These are phyloP conservation scores for Sclerospora graminicola DNA, from an alignment of 352 stramenopile species.

Conservation along the genomic window DNA sequence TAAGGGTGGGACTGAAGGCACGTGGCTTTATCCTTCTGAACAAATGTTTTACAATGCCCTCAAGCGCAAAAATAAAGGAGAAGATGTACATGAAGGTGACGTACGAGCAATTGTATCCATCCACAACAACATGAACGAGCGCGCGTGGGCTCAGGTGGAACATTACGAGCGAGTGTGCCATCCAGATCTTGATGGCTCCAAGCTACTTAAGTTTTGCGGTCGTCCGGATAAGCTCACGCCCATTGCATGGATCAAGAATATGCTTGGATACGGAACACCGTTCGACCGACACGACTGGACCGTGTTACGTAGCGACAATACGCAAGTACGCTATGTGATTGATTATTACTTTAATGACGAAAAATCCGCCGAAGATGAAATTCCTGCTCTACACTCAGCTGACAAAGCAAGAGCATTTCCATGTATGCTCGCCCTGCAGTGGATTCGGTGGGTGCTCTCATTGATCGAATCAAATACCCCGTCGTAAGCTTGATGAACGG, in stretches of 20 bases:
- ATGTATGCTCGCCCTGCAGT: constrained; percentile 82
- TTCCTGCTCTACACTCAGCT: constrained; percentile 76
- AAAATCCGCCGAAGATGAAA: constrained; percentile 61
- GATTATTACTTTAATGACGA: constrained; percentile 97
- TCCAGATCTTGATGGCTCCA: constrained; percentile 58
- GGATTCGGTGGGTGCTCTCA: constrained; percentile 52
- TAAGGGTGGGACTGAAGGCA: constrained; percentile 90
- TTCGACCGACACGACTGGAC: constrained; percentile 99
- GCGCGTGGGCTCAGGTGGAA: constrained; percentile 94
- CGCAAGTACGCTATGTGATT: constrained; percentile 95
- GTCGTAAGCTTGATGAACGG: constrained; percentile 43
- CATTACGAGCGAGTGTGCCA: constrained; percentile 94
- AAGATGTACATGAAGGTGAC: constrained; percentile 92
- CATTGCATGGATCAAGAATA: constrained; percentile 88
- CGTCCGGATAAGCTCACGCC: constrained; percentile 93
- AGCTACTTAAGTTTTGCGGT: constrained; percentile 95
- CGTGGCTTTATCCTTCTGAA: constrained; percentile 97
- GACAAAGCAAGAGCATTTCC: constrained; percentile 80
- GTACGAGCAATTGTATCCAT: constrained; percentile 95
- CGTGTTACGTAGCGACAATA: constrained; percentile 83
- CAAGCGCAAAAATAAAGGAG: constrained; percentile 94
- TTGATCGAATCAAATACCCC: constrained; percentile 79
- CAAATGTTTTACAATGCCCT: constrained; percentile 99
- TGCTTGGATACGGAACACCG: constrained; percentile 78
- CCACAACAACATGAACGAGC: constrained; percentile 99